Base-by-base conservation (phyloP, 257 asterid species). In the Lantana camara region DNA sequence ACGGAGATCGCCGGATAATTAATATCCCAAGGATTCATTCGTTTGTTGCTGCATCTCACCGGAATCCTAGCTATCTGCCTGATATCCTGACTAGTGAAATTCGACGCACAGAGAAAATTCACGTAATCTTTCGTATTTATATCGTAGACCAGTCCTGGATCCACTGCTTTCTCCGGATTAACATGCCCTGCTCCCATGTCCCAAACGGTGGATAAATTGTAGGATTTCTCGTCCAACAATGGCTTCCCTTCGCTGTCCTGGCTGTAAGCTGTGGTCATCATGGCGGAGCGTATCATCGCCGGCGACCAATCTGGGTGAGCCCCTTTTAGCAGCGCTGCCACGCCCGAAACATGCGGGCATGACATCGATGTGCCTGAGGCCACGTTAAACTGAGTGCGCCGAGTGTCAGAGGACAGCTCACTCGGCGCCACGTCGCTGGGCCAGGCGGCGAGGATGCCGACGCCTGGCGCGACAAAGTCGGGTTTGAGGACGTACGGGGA, bases 291-390 rank as follows among this genome's bases (percentile, higher is more conserved):
- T 32, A 88, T 80, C 96, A 91, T 88, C 1, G 96, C 96, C n/a
- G 97, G 96, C 0, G 97, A 85, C 98, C 98, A 92, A 34, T 85
- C 95, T 0, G 88, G 91, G 71, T 89, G 98, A 24, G 94, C 95
- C 16, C 97, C 95, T 62, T 85, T 87, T 17, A 92, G 77, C 42
- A 92, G 66, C 0, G 96, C 97, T 2, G 96, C 95, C 42, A 85
- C 86, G 22, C 98, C 98, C 7, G 96, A 86, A 2, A 75, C 73
- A 55, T 92, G 98, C 0, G 98, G 98, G 73, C 98, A 92, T 0
- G 98, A 89, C 98, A 92, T 92, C 0, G 98, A 92, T 1, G 98
- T 92, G 7, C 98, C 97, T 0, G 97, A 92, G 5, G 61, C 77
- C 15, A 92, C 75, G 34, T 92, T 92, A 45, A 92, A 92, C 3